phyloP scores from a whole-genome alignment of 805 yeast genomes.

The Candida chilensis region DNA sequence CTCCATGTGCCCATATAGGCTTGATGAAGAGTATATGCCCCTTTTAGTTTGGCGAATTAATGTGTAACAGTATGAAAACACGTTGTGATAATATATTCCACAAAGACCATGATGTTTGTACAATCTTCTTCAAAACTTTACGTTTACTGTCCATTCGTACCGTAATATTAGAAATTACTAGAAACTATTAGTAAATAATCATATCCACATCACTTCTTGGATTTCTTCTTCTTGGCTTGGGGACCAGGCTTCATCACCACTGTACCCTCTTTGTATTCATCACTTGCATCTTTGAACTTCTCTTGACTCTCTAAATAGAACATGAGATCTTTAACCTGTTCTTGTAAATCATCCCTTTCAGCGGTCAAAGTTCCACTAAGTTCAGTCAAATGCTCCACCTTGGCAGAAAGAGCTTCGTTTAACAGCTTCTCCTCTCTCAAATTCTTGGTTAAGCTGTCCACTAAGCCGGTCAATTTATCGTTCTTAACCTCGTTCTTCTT shows the following conservation, averaged over 20 bases:
- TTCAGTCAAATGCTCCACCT: conserved; percentile 22
- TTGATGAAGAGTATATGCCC: no score
- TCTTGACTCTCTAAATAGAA: conserved; percentile 67
- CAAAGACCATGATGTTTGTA: no score
- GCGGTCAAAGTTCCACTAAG: conserved; percentile 15
- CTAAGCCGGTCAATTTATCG: background rate
- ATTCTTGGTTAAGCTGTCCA: background rate
- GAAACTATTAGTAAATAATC: no score
- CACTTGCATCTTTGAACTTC: conserved; percentile 61
- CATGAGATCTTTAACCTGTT: conserved; percentile 72
- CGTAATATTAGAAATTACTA: no score
- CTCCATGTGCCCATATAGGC: no score
- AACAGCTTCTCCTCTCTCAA: conserved; percentile 19
- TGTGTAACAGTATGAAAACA: no score
- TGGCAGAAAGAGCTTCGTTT: conserved; percentile 27
- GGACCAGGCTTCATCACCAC: no score
- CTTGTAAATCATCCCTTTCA: conserved; percentile 41
- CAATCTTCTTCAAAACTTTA: no score
- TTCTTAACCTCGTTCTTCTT: conserved; percentile 7
- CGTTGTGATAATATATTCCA: no score
- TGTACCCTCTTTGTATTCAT: conserved; percentile 67
- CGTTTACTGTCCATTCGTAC: conserved; percentile 7
- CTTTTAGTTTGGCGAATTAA: no score
- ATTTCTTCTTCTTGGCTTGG: conserved; percentile 9
- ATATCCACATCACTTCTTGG: no score